These are phyloP conservation scores for Artemisia argyi DNA, from an alignment of 129 eudicot genomes.

Conservation along the genomic window DNA sequence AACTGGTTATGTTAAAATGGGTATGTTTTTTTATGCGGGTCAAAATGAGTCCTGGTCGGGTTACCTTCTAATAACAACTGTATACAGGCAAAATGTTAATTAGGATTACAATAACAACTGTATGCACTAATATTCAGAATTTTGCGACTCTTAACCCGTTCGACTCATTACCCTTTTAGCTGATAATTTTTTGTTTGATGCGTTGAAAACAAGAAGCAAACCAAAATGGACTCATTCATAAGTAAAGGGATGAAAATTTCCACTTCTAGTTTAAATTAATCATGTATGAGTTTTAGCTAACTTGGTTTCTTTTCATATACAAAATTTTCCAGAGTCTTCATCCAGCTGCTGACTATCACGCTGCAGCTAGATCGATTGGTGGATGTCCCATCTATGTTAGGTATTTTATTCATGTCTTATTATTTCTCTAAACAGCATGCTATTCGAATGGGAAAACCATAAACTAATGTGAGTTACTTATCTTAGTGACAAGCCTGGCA, in stretches of 20 bases:
- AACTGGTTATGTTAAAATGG: neutral
- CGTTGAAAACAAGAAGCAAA: neutral
- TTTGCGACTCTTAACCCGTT: neutral
- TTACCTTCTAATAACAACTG: too few species aligned
- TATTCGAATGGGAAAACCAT: neutral
- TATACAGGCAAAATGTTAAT: neutral
- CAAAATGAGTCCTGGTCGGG: too few species aligned
- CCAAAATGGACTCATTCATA: neutral
- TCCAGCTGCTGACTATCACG: conserved; percentile 95
- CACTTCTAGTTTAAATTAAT: neutral
- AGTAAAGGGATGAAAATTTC: neutral
- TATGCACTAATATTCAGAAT: neutral
- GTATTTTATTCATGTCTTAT: conserved; percentile 31
- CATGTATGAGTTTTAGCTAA: neutral
- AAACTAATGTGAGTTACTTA: conserved; percentile 8
- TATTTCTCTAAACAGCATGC: neutral
- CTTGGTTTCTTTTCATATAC: conserved; percentile 3
- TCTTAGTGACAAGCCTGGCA: conserved; percentile 82
- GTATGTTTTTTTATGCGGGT: neutral
- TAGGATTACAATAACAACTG: neutral
- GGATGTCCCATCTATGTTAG: conserved; percentile 95
- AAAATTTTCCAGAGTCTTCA: conserved; percentile 69
- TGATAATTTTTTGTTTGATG: neutral
- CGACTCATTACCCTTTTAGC: neutral
- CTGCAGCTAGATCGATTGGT: conserved; percentile 90